Conservation (phyloP, 164 flowering plant genomes). For the Macadamia integrifolia region DNA sequence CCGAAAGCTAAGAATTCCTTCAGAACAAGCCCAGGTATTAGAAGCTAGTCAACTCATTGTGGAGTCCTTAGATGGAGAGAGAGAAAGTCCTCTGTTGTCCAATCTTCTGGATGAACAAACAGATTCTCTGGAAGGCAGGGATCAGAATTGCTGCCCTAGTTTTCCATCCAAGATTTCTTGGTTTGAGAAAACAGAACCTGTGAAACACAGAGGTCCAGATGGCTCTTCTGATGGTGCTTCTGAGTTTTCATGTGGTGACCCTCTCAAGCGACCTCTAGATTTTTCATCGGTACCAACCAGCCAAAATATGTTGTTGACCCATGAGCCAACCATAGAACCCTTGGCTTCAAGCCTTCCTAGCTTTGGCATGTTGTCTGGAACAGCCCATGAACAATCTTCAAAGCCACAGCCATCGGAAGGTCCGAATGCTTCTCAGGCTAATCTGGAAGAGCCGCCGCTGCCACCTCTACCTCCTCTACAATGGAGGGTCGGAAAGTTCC, state of each 20-base stretch:
- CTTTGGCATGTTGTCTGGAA: slow-evolving; percentile 19
- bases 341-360: slow-evolving; percentile 17
- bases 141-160: not conserved
- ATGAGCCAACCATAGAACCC: slow-evolving; percentile 15
- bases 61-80: slow-evolving; percentile 6
- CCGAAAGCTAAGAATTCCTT: slow-evolving; percentile 2
- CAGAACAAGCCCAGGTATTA: slow-evolving; percentile 5
- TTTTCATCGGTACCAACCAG: slow-evolving; percentile 3
- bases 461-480: slow-evolving; percentile 94
- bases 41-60: slow-evolving; percentile 4
- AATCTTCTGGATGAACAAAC: slow-evolving; percentile 5
- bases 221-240: slow-evolving; percentile 13
- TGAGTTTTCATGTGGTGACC: slow-evolving; percentile 12
- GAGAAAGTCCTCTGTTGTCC: slow-evolving; percentile 6
- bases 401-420: slow-evolving; percentile 8
- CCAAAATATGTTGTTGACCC: slow-evolving; percentile 16
- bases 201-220: slow-evolving; percentile 11
- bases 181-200: not conserved
- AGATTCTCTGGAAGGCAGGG: slow-evolving; percentile 5
- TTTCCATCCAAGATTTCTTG: too few species aligned
- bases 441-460: slow-evolving; percentile 60
- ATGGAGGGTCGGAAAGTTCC: slow-evolving; percentile 47
- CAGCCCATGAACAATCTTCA: slow-evolving; percentile 5
- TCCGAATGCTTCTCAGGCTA: slow-evolving; percentile 13
- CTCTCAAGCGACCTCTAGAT: slow-evolving; percentile 14